Conservation (phyloP, 768 basidiomycete species). For the Naganishia antarctica region DNA sequence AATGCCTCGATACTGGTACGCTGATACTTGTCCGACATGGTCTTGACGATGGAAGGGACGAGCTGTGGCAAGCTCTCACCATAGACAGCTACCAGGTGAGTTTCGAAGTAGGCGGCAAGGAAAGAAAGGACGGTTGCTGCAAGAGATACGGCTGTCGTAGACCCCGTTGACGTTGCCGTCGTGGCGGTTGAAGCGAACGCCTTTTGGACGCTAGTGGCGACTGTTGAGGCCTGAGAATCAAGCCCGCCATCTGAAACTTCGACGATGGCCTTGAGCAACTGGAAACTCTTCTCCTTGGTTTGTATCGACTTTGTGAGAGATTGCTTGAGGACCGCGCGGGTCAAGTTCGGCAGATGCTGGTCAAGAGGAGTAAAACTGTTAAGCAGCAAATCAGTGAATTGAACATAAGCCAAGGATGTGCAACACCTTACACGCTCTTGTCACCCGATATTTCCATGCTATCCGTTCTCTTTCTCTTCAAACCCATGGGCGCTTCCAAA, state of each 20-base stretch:
- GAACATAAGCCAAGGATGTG: neutral
- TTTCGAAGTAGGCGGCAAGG: constrained; percentile 73
- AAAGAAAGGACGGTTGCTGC: constrained; percentile 81
- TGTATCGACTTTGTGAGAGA: constrained; percentile 74
- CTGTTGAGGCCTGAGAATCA: constrained; percentile 61
- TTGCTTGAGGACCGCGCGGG: constrained; percentile 78
- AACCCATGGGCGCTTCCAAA: constrained; percentile 50
- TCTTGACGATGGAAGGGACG: constrained; percentile 68
- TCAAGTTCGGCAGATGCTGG: constrained; percentile 68
- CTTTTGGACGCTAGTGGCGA: constrained; percentile 53
- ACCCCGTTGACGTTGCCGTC: constrained; percentile 43
- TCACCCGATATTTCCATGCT: constrained; percentile 16
- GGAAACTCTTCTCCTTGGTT: constrained; percentile 80
- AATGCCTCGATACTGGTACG: constrained; percentile 84
- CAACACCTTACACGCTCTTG: neutral
- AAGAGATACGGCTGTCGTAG: constrained; percentile 67
- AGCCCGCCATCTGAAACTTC: constrained; percentile 78
- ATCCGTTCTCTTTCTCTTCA: constrained; percentile 51
- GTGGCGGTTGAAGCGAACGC: constrained; percentile 35
- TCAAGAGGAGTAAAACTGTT: constrained; percentile 59
- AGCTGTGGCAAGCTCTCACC: constrained; percentile 60
- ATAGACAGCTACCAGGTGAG: constrained; percentile 63
- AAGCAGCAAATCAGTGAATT: neutral
- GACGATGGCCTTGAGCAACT: constrained; percentile 68
- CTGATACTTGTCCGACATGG: constrained; percentile 76